Percentiles rank a stretch among this genome's conserved stretches.
These are phyloP conservation scores for Cudoniella acicularis DNA, from an alignment of 495 filamentous ascomycete species.

Conservation along the genomic window DNA sequence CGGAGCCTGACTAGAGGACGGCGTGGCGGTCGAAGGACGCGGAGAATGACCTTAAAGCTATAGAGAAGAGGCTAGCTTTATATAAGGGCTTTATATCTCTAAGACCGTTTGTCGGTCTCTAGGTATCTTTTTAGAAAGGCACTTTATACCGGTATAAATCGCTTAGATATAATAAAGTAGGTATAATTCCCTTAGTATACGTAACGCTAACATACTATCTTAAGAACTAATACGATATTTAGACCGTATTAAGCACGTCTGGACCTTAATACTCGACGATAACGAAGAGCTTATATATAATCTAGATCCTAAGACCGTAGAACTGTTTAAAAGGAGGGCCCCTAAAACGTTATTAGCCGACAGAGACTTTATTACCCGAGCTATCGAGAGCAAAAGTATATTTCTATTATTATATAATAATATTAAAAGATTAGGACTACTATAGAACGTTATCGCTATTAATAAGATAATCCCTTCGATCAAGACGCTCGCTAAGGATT, in stretches of 20 bases:
- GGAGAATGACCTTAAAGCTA: conserved; percentile 19
- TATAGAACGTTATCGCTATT: conserved; percentile 14
- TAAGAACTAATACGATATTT: conserved; percentile 19
- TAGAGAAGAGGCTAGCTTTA: conserved; percentile 17
- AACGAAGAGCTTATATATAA: conserved; percentile 17
- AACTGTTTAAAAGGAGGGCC: conserved; percentile 16
- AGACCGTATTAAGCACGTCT: conserved; percentile 16
- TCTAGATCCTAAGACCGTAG: conserved; percentile 16
- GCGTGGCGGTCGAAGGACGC: conserved; percentile 18
- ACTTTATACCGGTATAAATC: conserved; percentile 19
- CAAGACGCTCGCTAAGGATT: conserved; percentile 17
- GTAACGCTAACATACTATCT: conserved; percentile 11
- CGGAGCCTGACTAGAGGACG: conserved; percentile 14
- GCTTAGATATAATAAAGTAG: conserved; percentile 16
- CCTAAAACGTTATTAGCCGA: conserved; percentile 14
- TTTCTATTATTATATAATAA: conserved; percentile 13
- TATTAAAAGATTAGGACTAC: conserved; percentile 15
- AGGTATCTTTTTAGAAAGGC: conserved; percentile 18
- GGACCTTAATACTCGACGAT: conserved; percentile 12
- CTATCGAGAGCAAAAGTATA: conserved; percentile 11
- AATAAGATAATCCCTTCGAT: conserved; percentile 17
- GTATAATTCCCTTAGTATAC: conserved; percentile 8
- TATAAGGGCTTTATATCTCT: conserved; percentile 16
- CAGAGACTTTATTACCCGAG: conserved; percentile 13
- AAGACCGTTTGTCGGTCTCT: conserved; percentile 19